Evolutionary conservation across 805 yeast species (phyloP).

Genomic region (Candida gorgasii): DNA sequence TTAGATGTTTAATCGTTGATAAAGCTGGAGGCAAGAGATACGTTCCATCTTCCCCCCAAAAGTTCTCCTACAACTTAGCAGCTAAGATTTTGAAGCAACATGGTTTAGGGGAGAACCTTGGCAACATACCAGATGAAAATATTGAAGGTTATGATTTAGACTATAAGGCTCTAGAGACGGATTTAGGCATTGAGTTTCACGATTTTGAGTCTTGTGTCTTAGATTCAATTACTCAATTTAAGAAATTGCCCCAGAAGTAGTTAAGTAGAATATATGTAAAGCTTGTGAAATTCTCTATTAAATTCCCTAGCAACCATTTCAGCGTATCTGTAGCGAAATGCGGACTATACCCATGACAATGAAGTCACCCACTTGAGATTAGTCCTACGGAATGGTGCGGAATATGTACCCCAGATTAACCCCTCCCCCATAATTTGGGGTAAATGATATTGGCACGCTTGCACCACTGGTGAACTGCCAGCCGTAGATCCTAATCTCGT

Average conservation of each 20-base stretch:
- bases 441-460: conserved; percentile 1
- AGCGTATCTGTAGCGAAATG: no score
- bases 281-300: no score
- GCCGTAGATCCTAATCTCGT: not conserved
- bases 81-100: conserved; percentile 27
- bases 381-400: conserved; percentile 1
- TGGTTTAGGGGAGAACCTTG: conserved; percentile 15
- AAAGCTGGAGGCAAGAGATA: conserved; percentile 30
- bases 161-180: conserved; percentile 12
- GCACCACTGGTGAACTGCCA: conserved; percentile 1
- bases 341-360: no score
- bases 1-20: conserved; percentile 21
- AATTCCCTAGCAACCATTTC: no score
- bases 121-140: conserved; percentile 9
- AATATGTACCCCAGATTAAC: not conserved
- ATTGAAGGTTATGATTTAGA: conserved; percentile 18
- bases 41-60: conserved; percentile 27
- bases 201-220: conserved; percentile 13
- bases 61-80: conserved; percentile 28
- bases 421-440: conserved; percentile 8
- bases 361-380: no score
- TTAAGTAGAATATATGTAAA: no score
- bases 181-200: conserved; percentile 14
- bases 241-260: conserved; percentile 3
- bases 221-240: conserved; percentile 15